Evolutionary conservation across 805 yeast genomes (phyloP).

Genomic region (Pichia occidentalis): DNA sequence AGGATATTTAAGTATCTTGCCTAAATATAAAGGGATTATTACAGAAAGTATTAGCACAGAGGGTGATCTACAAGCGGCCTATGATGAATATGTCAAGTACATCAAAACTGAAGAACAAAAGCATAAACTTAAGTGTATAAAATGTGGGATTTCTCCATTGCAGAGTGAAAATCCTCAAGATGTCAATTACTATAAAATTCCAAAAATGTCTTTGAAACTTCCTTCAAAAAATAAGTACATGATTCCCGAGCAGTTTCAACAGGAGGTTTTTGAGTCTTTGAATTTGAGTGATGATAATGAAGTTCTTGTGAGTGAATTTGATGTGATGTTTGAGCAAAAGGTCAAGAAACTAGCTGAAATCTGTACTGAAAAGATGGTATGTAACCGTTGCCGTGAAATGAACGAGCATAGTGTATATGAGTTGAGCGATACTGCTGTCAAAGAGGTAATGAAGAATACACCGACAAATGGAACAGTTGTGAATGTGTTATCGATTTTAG

Average conservation of each 20-base stretch:
- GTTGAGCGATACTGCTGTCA: slow-evolving; percentile 15
- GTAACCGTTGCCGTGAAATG: slow-evolving; percentile 8
- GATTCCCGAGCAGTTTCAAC: slow-evolving; percentile 3
- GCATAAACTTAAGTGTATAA: slow-evolving; percentile 31
- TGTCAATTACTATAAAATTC: slow-evolving; percentile 35
- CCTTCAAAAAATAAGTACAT: background rate
- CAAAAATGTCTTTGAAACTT: background rate
- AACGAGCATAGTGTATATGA: slow-evolving; percentile 8
- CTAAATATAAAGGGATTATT: background rate
- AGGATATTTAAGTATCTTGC: no score
- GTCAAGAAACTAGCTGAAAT: slow-evolving; percentile 1
- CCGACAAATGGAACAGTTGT: slow-evolving; percentile 44
- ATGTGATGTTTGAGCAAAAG: slow-evolving; percentile 4
- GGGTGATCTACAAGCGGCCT: background rate
- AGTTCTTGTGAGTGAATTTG: background rate
- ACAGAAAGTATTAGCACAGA: background rate
- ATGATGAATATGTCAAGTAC: slow-evolving; percentile 6
- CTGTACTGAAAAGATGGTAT: background rate
- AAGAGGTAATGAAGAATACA: slow-evolving; percentile 29
- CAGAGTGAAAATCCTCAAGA: slow-evolving; percentile 33
- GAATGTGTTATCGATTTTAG: slow-evolving; percentile 59
- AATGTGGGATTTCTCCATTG: slow-evolving; percentile 47
- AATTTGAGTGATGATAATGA: background rate
- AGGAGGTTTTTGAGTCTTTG: slow-evolving; percentile 7
- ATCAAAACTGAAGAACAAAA: slow-evolving; percentile 2